A percentile compares a stretch with the other conserved stretches of the same genome.
These are phyloP conservation scores for Kurtzmaniella quercitrusa DNA, from an alignment of 1,139 yeast species.

Conservation along the genomic window DNA sequence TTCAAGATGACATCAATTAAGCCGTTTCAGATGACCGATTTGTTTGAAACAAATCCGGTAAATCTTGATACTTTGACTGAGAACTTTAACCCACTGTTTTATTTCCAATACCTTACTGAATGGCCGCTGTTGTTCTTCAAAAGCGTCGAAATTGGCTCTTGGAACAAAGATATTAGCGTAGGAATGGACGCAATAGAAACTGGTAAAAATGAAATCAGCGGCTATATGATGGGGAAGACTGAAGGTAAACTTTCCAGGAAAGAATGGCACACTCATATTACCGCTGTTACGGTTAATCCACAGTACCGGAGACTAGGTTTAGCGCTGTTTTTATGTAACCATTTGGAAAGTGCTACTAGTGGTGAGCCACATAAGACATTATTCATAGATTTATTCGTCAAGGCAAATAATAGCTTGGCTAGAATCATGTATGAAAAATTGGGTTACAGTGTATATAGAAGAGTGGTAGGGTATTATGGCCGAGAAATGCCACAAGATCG, in stretches of 20 bases:
- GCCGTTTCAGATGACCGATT: constrained; percentile 85
- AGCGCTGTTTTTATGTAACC: constrained; percentile 72
- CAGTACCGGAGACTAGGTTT: constrained; percentile 81
- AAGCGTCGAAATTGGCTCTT: constrained; percentile 41
- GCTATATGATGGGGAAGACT: constrained; percentile 94
- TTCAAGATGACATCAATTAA: constrained; percentile 65
- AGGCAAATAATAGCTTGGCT: constrained; percentile 78
- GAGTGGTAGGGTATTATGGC: constrained; percentile 90
- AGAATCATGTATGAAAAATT: constrained; percentile 76
- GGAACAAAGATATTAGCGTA: constrained; percentile 10
- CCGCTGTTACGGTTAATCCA: constrained; percentile 89
- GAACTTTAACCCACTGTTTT: constrained; percentile 80
- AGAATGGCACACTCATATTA: constrained; percentile 96
- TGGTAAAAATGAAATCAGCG: constrained; percentile 40
- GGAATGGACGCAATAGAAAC: neutral
- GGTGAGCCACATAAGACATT: constrained; percentile 67
- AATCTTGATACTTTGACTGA: constrained; percentile 89
- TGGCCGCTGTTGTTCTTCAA: constrained; percentile 94
- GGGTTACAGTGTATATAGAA: constrained; percentile 78
- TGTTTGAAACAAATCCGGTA: constrained; percentile 66
- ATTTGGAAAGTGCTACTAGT: constrained; percentile 67
- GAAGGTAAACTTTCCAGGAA: constrained; percentile 65
- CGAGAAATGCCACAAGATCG: constrained; percentile 42
- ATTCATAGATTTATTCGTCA: constrained; percentile 87
- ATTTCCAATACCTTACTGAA: constrained; percentile 71